Base-by-base conservation (phyloP, 1,284 basidiomycete genomes). In the Macrocybe sp. region DNA sequence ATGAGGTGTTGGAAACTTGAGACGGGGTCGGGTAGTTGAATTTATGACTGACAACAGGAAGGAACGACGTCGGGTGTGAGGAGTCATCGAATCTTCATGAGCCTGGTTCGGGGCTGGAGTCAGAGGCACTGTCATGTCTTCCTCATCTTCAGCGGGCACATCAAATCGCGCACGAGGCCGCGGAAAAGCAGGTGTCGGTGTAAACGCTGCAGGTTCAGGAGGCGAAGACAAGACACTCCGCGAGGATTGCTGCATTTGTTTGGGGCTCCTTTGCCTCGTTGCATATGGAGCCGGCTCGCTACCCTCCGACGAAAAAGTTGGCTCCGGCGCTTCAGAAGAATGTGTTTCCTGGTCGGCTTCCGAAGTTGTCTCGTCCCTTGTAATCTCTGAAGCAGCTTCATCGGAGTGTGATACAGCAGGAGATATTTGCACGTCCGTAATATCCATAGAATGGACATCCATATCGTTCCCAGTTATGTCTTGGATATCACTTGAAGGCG, bases 1-100 rank as follows among this genome's bases (percentile, higher is more conserved):
- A 62, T 85, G 82, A 12, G 87, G 87, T 1, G 85, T 87, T 7
- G 78, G 73, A 45, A 75, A 64, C 48, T 76, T 79, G 53, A 85
- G 69, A 4, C 83, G 76, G 0, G 87, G 86, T n/a, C 85, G 78
- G 1, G 84, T 69, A 2, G 81, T 85, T 2, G 85, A 87, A 60
- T 89, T 85, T 59, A 89, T 86, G 12, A 90, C 81, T 3, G 81
- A 81, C 33, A 90, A 72, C 4, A 90, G 74, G 67, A 90, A 89
- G 0, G 86, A 88, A 12, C 78, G 75, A 38, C 83, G 79, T 51
- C 84, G 79, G 8, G 80, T 76, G 50, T 79, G 70, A 1, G 87
- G 87, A 1, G 87, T 90, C 16, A 79, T 51, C 8, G 64, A 59
- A 39, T 67, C 64, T n/a, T 66, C 62, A 11, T 64, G 57, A 10